Conservation (phyloP, 108 stramenopile species). For the Skeletonema tropicum region DNA sequence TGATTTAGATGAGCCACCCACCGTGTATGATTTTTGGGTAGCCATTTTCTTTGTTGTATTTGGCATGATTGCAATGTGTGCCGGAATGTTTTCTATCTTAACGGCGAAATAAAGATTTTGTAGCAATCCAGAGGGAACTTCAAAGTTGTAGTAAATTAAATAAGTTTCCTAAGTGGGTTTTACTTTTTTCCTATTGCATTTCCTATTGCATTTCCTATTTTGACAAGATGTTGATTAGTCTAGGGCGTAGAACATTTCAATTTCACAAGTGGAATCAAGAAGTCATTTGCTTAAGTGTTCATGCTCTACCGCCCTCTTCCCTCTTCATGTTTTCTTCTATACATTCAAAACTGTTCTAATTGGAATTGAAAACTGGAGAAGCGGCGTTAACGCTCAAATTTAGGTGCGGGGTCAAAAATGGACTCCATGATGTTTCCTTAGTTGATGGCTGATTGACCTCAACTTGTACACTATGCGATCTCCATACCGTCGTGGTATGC, state of each 20-base stretch:
- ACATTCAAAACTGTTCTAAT: no score
- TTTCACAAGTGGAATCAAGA: no score
- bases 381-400: no score
- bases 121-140: background rate
- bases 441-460: background rate
- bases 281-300: no score
- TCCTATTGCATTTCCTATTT: no score
- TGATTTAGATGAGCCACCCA: conserved; percentile 60
- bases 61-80: conserved; percentile 69
- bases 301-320: no score
- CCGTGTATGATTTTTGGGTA: conserved; percentile 61
- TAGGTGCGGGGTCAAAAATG: no score
- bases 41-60: conserved; percentile 74
- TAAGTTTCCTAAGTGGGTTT: background rate
- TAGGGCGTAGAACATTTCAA: no score
- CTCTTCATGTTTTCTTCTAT: no score
- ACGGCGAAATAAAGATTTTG: conserved; percentile 5
- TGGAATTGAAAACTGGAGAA: no score
- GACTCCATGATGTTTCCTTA: background rate
- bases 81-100: conserved; percentile 68
- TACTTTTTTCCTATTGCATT: no score
- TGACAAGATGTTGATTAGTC: no score
- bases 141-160: background rate
- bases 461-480: background rate
- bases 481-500: background rate